Evolutionary conservation across 148 eudicot genomes (phyloP).

Genomic region (Pouteria glomerata): DNA sequence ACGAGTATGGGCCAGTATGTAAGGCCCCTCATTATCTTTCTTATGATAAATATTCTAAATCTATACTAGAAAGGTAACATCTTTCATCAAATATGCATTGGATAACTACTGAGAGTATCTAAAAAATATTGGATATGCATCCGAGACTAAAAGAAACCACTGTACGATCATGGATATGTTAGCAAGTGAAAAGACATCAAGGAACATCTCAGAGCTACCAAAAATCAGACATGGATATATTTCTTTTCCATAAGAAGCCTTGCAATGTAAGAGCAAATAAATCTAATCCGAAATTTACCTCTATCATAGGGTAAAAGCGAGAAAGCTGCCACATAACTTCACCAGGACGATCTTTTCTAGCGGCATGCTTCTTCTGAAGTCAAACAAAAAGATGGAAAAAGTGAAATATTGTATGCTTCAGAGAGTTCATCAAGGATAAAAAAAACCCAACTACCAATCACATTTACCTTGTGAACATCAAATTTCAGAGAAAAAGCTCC

Average conservation of each 20-base stretch:
- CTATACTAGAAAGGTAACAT: not conserved
- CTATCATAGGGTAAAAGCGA: conserved; percentile 91
- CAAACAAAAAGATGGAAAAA: not conserved
- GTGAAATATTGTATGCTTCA: not conserved
- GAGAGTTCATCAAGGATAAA: not conserved
- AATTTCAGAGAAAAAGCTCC: conserved; percentile 68
- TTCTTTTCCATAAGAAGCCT: not conserved
- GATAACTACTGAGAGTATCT: not conserved
- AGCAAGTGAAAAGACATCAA: not conserved
- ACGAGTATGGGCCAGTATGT: not conserved
- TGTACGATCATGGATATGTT: not conserved
- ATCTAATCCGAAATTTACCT: conserved; percentile 41
- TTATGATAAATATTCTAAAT: not conserved
- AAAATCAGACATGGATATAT: not conserved
- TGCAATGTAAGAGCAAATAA: not conserved
- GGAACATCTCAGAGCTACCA: not conserved
- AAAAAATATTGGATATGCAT: not conserved
- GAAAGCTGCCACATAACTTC: conserved; percentile 82
- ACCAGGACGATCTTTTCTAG: conserved; percentile 82
- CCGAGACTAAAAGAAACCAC: not conserved
- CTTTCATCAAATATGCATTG: not conserved
- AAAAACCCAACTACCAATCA: conserved; percentile 6
- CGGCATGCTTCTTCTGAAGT: conserved; percentile 69
- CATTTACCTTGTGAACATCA: conserved; percentile 70
- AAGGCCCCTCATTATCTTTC: not conserved